Evolutionary conservation across 73 alveolate genomes (phyloP).

Genomic region (Paramecium bursaria): DNA sequence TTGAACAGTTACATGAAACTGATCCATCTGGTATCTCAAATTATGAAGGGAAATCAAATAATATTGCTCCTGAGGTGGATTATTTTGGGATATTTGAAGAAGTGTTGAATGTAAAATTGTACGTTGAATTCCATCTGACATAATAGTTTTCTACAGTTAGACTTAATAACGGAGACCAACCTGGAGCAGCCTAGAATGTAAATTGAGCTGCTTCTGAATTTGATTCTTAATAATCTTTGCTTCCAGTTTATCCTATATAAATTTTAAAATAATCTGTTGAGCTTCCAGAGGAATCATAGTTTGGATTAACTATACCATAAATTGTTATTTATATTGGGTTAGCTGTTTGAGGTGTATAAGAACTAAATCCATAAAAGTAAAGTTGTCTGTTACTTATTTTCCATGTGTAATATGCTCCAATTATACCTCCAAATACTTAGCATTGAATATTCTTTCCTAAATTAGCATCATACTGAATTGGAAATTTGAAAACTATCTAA

Average conservation of each 20-base stretch:
- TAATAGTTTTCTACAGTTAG: slow-evolving; percentile 13
- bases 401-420: slow-evolving; percentile 48
- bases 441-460: slow-evolving; percentile 58
- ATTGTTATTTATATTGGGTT: slow-evolving; percentile 43
- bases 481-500: slow-evolving; percentile 55
- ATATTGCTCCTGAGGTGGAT: slow-evolving; percentile 53
- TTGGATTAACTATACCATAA: slow-evolving; percentile 65
- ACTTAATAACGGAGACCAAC: slow-evolving; percentile 62
- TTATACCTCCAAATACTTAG: slow-evolving; percentile 24
- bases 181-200: slow-evolving; percentile 53
- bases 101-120: slow-evolving; percentile 27
- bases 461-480: slow-evolving; percentile 34
- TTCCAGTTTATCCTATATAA: slow-evolving; percentile 9
- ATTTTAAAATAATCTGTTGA: slow-evolving; percentile 58
- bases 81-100: slow-evolving; percentile 56
- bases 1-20: slow-evolving; percentile 58
- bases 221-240: slow-evolving; percentile 42
- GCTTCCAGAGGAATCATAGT: slow-evolving; percentile 13
- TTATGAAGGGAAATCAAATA: slow-evolving; percentile 64
- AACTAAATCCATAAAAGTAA: slow-evolving; percentile 29
- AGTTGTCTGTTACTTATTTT: slow-evolving; percentile 13
- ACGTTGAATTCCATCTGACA: slow-evolving; percentile 66
- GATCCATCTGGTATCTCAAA: slow-evolving; percentile 68
- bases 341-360: slow-evolving; percentile 56
- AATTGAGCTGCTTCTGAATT: slow-evolving; percentile 57